These are phyloP conservation scores for Dendryphion nanum DNA, from an alignment of 2,329 filamentous ascomycete genomes.

Conservation along the genomic window DNA sequence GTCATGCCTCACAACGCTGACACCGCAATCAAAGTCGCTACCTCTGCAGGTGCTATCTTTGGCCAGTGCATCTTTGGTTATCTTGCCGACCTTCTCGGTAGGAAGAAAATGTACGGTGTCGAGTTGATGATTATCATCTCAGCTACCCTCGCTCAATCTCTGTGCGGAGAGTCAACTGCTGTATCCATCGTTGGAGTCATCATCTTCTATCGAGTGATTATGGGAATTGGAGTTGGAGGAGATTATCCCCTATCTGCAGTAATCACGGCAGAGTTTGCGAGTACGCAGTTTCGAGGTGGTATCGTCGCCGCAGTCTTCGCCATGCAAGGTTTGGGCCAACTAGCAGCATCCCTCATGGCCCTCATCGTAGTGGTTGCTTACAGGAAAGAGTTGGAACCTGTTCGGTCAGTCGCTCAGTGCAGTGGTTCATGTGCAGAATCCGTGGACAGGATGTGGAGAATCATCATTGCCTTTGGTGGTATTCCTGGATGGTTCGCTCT, in stretches of 20 bases:
- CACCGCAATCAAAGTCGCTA: conserved; percentile 78
- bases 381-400: conserved; percentile 6
- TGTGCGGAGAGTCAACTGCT: conserved; percentile 15
- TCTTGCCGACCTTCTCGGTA: conserved; percentile 20
- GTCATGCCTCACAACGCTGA: conserved; percentile 64
- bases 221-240: conserved; percentile 18
- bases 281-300: conserved; percentile 24
- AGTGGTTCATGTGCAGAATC: conserved; percentile 7
- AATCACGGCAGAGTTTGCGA: conserved; percentile 31
- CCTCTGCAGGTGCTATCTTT: conserved; percentile 76
- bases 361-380: conserved; percentile 13
- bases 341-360: conserved; percentile 17
- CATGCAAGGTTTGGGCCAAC: conserved; percentile 35
- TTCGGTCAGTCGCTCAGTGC: conserved; percentile 8
- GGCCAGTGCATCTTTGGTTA: conserved; percentile 76
- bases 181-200: conserved; percentile 19
- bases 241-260: conserved; percentile 14
- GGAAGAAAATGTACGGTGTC: conserved; percentile 23
- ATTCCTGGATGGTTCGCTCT: conserved; percentile 31
- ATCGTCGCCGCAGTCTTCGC: conserved; percentile 34
- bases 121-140: conserved; percentile 22
- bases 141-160: conserved; percentile 18
- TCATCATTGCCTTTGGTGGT: conserved; percentile 32
- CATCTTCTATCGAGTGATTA: conserved; percentile 22
- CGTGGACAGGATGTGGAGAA: conserved; percentile 33